Evolutionary conservation across 2,329 filamentous ascomycete species (phyloP).

Genomic region (Aphanoascus verrucosus): DNA sequence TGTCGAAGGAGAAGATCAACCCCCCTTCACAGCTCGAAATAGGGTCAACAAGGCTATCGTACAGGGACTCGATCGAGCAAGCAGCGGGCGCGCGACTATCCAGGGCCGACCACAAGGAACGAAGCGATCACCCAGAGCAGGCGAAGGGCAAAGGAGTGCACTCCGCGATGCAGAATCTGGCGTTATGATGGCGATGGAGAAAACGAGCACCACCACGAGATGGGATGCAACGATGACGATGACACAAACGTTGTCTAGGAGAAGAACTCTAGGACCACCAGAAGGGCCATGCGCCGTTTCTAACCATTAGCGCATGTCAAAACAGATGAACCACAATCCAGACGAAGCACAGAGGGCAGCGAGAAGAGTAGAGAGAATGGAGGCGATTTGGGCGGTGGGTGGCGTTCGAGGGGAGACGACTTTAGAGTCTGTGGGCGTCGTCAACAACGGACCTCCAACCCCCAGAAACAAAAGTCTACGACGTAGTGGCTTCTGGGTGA

Average conservation of each 20-base stretch:
- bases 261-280: conserved; percentile 4
- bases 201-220: not conserved
- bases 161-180: not conserved
- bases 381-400: conserved; percentile 1
- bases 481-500: not conserved
- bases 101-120: not conserved
- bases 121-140: not conserved
- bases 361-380: not conserved
- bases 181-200: not conserved
- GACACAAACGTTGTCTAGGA: not conserved
- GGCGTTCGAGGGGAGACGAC: not conserved
- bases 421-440: not conserved
- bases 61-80: not conserved
- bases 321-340: conserved; percentile 6
- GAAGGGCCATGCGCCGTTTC: conserved; percentile 6
- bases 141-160: not conserved
- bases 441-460: not conserved
- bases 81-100: not conserved
- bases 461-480: not conserved
- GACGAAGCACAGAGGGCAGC: not conserved
- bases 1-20: not conserved
- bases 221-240: conserved; percentile 1
- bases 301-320: conserved; percentile 8
- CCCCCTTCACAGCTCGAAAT: not conserved
- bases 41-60: not conserved